Percentiles rank a stretch among this genome's conserved stretches.
These are phyloP conservation scores for Dimargaris verticillata DNA, from an alignment of 192 early-diverging fungal genomes.

Conservation along the genomic window DNA sequence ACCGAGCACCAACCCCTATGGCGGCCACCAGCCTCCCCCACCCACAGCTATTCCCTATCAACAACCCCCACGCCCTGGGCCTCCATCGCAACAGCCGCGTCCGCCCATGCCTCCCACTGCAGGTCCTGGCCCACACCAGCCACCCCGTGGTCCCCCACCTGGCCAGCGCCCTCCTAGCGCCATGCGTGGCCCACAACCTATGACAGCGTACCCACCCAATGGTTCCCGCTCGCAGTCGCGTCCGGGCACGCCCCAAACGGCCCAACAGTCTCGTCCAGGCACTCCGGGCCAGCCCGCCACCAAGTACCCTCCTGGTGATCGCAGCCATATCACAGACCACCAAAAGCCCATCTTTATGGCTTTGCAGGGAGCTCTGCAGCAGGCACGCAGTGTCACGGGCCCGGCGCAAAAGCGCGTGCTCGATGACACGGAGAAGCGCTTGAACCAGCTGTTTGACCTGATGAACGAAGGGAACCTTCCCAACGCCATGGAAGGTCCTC, in stretches of 20 bases:
- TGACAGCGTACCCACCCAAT: too few relatives aligned
- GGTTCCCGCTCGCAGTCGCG: not conserved
- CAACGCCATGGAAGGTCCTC: constrained; percentile 36
- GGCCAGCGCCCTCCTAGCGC: constrained; percentile 8
- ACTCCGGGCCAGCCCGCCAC: constrained; percentile 12
- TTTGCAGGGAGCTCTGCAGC: constrained; percentile 33
- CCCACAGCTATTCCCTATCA: not conserved
- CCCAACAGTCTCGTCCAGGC: not conserved
- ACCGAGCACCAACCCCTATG: not conserved
- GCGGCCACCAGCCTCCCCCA: constrained; percentile 10
- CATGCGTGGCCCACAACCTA: too few relatives aligned
- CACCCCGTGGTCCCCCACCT: not conserved
- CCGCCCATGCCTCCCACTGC: constrained; percentile 4
- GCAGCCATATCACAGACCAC: constrained; percentile 59
- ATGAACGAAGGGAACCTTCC: constrained; percentile 66
- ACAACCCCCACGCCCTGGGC: constrained; percentile 3
- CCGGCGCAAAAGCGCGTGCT: constrained; percentile 54
- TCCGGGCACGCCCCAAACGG: constrained; percentile 7
- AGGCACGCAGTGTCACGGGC: constrained; percentile 31
- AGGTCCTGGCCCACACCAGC: too few relatives aligned
- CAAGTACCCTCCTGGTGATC: constrained; percentile 55
- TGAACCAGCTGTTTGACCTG: constrained; percentile 66
- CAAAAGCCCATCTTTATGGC: constrained; percentile 44
- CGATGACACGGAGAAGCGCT: constrained; percentile 73
- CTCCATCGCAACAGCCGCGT: constrained; percentile 15